These are phyloP conservation scores for Colletotrichum agaves DNA, from an alignment of 2,329 filamentous ascomycete genomes.

Conservation along the genomic window DNA sequence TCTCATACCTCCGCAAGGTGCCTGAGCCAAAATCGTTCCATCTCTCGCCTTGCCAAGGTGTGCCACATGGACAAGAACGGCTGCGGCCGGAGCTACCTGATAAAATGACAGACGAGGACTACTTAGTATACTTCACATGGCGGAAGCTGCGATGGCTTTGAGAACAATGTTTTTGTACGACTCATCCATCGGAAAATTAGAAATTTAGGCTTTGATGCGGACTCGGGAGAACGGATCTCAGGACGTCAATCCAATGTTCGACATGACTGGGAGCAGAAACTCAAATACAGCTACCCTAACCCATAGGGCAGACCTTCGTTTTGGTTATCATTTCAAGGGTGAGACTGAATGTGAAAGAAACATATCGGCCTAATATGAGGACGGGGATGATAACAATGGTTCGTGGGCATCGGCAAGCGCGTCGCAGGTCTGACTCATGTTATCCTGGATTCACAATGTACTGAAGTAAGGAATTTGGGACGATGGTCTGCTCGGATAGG, in stretches of 20 bases:
- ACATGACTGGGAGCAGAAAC: conserved; percentile 1
- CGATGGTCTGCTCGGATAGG: background rate
- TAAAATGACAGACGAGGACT: background rate
- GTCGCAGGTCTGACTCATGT: background rate
- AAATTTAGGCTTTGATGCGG: background rate
- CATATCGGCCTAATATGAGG: background rate
- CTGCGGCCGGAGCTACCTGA: background rate
- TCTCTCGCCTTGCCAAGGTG: background rate
- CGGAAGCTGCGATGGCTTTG: too few relatives aligned
- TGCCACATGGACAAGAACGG: conserved; percentile 41
- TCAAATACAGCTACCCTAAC: background rate
- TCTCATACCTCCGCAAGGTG: background rate
- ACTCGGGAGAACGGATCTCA: background rate
- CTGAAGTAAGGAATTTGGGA: too few relatives aligned
- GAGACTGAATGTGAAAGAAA: too few relatives aligned
- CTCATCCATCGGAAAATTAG: background rate
- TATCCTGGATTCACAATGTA: too few relatives aligned
- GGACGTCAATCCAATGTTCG: conserved; percentile 2
- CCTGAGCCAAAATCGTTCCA: conserved; percentile 26
- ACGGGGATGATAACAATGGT: background rate
- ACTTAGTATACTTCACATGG: too few relatives aligned
- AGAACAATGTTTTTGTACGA: background rate
- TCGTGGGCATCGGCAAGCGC: background rate
- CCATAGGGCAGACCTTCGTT: background rate
- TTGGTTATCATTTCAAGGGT: background rate